These are phyloP conservation scores for Apiospora malaysiana DNA, from an alignment of 2,329 filamentous ascomycete genomes.

Conservation along the genomic window DNA sequence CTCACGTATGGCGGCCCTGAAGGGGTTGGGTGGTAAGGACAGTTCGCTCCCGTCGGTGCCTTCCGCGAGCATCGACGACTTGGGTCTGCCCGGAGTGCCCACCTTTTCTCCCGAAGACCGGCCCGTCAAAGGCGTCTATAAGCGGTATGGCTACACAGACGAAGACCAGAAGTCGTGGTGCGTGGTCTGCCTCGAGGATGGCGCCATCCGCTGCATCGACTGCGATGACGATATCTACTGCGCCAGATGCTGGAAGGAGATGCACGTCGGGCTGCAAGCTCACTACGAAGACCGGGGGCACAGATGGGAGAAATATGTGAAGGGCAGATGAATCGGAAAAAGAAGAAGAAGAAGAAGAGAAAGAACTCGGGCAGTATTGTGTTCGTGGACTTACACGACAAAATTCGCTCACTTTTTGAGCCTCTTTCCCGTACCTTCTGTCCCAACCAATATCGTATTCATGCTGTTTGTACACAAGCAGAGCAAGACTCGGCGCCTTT, in stretches of 20 bases:
- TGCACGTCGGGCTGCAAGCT: conserved; percentile 73
- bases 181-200: conserved; percentile 81
- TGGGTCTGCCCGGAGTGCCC: conserved; percentile 56
- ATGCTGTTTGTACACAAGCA: background rate
- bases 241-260: conserved; percentile 78
- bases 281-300: conserved; percentile 75
- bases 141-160: conserved; percentile 60
- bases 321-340: conserved; percentile 33
- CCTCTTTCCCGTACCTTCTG: background rate
- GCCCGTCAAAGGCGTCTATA: conserved; percentile 45
- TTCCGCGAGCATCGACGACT: conserved; percentile 40
- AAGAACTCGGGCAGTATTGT: background rate
- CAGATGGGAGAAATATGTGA: conserved; percentile 65
- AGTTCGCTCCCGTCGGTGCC: conserved; percentile 36
- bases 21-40: conserved; percentile 38
- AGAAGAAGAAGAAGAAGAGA: background rate
- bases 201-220: conserved; percentile 72
- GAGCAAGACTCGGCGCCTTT: background rate
- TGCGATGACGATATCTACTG: conserved; percentile 80
- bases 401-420: background rate
- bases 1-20: conserved; percentile 58
- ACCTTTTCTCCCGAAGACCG: conserved; percentile 53
- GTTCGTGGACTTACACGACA: background rate
- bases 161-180: conserved; percentile 81
- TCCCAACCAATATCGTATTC: background rate